Conservation (phyloP, 345 rosid genomes). For the Erodium maritimum region DNA sequence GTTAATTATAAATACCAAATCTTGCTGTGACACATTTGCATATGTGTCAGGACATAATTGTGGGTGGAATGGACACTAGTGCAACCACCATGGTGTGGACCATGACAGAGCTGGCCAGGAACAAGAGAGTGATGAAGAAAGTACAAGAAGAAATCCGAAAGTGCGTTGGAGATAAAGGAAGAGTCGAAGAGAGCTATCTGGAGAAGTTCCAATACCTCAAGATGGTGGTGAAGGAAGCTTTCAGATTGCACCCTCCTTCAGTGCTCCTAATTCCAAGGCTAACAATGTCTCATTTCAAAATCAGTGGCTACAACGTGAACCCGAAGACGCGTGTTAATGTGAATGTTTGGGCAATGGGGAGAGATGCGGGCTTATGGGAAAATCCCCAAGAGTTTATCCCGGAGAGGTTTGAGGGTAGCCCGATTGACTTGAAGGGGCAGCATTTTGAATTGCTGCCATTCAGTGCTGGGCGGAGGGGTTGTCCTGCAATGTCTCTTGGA, state of each 20-base stretch:
- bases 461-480: too few species aligned
- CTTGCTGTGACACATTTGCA: too few species aligned
- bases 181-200: slow-evolving; percentile 19
- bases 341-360: background rate
- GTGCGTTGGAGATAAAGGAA: slow-evolving; percentile 21
- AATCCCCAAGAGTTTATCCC: too few species aligned
- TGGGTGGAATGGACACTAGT: background rate
- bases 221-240: slow-evolving; percentile 34
- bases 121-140: slow-evolving; percentile 43
- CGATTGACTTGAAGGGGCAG: too few species aligned
- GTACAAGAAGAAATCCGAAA: slow-evolving; percentile 44
- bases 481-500: too few species aligned
- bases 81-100: slow-evolving; percentile 46
- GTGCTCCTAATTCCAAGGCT: slow-evolving; percentile 34
- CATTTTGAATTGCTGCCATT: too few species aligned
- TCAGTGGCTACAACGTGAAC: slow-evolving; percentile 27
- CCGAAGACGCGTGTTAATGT: slow-evolving; percentile 27
- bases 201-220: slow-evolving; percentile 28
- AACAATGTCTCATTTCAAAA: slow-evolving; percentile 18
- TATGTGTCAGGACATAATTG: too few species aligned
- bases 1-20: too few species aligned
- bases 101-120: slow-evolving; percentile 41
- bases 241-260: slow-evolving; percentile 44
- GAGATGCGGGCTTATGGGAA: too few species aligned
- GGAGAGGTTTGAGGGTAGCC: too few species aligned